Conservation (phyloP, 2,329 filamentous ascomycete genomes). For the Botrytis cinerea region DNA sequence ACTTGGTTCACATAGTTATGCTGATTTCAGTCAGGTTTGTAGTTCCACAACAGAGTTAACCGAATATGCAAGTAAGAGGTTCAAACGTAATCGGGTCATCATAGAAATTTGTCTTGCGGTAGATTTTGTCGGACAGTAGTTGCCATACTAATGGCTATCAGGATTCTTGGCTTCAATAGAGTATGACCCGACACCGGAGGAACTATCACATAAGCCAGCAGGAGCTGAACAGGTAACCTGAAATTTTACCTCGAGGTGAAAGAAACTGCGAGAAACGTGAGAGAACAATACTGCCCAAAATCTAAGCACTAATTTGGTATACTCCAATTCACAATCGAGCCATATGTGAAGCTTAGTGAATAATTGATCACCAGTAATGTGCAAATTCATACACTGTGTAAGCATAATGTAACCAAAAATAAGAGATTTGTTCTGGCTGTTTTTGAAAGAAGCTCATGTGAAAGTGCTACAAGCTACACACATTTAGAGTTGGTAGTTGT, state of each 20-base stretch:
- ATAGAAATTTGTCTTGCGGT: neutral
- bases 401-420: neutral
- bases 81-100: too few species aligned
- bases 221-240: neutral
- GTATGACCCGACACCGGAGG: neutral
- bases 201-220: neutral
- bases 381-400: neutral
- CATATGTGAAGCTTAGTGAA: neutral
- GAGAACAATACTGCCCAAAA: neutral
- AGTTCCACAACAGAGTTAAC: neutral
- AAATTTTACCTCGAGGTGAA: too few species aligned
- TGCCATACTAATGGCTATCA: neutral
- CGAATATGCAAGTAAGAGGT: neutral
- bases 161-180: neutral
- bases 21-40: neutral
- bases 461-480: neutral
- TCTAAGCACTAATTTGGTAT: neutral
- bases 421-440: neutral
- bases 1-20: neutral
- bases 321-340: neutral
- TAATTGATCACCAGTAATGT: neutral
- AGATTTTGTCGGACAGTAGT: neutral
- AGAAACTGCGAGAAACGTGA: neutral
- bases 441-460: neutral
- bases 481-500: neutral